Evolutionary conservation across 2,329 filamentous ascomycete species (phyloP).

Genomic region (Ceratocystis destructans): DNA sequence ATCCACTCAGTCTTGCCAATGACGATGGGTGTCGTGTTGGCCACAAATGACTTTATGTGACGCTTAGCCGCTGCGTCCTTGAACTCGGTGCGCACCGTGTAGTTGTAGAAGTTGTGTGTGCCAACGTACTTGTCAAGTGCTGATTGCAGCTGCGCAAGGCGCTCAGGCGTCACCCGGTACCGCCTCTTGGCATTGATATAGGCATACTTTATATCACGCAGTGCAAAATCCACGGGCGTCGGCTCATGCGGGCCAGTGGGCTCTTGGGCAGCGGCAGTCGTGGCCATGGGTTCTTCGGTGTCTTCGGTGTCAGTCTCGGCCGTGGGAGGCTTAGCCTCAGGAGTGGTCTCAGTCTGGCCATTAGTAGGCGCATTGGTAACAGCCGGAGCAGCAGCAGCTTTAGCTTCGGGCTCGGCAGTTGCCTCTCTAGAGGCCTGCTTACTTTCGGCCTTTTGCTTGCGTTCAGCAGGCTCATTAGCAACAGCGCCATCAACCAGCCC

Average conservation of each 20-base stretch:
- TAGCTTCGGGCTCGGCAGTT: conserved; percentile 21
- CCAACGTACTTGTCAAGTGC: conserved; percentile 65
- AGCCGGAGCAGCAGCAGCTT: conserved; percentile 14
- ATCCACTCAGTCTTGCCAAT: conserved; percentile 93
- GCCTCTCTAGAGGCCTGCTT: conserved; percentile 20
- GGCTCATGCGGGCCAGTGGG: conserved; percentile 20
- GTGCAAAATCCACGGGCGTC: conserved; percentile 47
- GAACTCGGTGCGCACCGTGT: conserved; percentile 77
- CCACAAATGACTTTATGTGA: conserved; percentile 81
- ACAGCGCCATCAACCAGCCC: conserved; percentile 15
- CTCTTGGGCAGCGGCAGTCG: conserved; percentile 12
- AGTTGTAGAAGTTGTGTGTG: conserved; percentile 92
- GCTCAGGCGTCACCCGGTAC: conserved; percentile 63
- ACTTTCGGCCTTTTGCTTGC: conserved; percentile 8
- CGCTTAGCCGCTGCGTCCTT: conserved; percentile 75
- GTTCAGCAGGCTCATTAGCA: conserved; percentile 22
- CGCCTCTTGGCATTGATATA: conserved; percentile 71
- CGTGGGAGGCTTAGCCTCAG: conserved; percentile 3
- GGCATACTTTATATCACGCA: conserved; percentile 59
- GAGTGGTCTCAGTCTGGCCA: not conserved
- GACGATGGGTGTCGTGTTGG: conserved; percentile 61
- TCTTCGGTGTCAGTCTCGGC: conserved; percentile 13
- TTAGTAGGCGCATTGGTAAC: not conserved
- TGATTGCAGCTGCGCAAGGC: conserved; percentile 61
- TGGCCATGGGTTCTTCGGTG: conserved; percentile 16